These are phyloP conservation scores for Suillus lakei DNA, from an alignment of 768 basidiomycete genomes.

Conservation along the genomic window DNA sequence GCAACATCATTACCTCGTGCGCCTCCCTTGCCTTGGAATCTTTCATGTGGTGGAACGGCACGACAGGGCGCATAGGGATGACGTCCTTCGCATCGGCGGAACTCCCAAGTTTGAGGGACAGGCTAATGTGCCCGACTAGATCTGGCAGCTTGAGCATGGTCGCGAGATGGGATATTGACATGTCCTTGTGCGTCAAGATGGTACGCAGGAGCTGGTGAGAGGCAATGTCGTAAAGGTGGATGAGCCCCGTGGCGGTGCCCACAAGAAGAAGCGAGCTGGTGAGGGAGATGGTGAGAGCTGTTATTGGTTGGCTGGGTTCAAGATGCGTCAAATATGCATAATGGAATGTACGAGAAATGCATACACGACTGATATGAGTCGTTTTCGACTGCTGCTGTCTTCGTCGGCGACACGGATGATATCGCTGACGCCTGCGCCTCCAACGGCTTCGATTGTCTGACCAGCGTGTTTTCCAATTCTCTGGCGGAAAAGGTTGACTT, in stretches of 20 bases:
- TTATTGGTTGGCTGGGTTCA: conserved; percentile 66
- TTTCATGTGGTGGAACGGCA: conserved; percentile 73
- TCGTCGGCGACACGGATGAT: conserved; percentile 71
- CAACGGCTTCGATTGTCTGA: conserved; percentile 66
- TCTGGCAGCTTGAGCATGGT: conserved; percentile 89
- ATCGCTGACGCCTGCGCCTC: conserved; percentile 73
- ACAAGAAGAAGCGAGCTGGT: conserved; percentile 80
- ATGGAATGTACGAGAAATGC: conserved; percentile 23
- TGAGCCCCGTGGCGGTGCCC: conserved; percentile 73
- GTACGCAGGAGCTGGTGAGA: conserved; percentile 90
- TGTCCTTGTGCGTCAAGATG: conserved; percentile 70
- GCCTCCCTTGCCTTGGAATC: conserved; percentile 68
- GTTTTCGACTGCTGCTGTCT: conserved; percentile 51
- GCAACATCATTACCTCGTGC: conserved; percentile 71
- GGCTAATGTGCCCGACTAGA: conserved; percentile 77
- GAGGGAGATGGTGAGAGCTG: conserved; percentile 74
- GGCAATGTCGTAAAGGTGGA: conserved; percentile 85
- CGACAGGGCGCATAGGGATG: conserved; percentile 68
- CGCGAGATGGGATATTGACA: conserved; percentile 71
- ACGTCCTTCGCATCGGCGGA: conserved; percentile 52
- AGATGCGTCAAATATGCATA: conserved; percentile 11
- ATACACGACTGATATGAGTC: conserved; percentile 76
- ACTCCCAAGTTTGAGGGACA: conserved; percentile 46
- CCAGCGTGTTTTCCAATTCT: conserved; percentile 58
- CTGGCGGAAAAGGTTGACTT: conserved; percentile 78